Base-by-base conservation (phyloP, 306 rosid species). In the Vachellia collinsii region DNA sequence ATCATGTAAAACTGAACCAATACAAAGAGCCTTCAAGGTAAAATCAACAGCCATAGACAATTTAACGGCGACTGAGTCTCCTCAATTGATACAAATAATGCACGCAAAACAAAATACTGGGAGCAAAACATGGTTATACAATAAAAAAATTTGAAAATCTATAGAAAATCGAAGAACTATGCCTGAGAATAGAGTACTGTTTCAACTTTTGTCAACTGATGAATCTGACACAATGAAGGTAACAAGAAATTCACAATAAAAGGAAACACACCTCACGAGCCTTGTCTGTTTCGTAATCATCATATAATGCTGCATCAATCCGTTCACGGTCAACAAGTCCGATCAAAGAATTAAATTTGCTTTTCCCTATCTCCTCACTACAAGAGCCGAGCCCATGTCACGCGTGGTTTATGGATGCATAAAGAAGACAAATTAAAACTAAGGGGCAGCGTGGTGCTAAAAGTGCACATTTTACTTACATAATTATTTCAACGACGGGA, bases 321-420 rank as follows among this genome's bases (percentile, higher is more conserved):
- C 99, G 97, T 20, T 94, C 94, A 0, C 97, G 95, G 59, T 94
- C 94, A 86, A 94, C 84, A 78, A 94, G 95, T 79, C 97, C 99
- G 81, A 94, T 94, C 99, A 93, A 90, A 78, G 97, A 90, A 83
- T 94, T 94, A 66, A 93, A 94, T 84, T 91, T 91, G 88, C 89
- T 91, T 88, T 83, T 94, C 78, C 88, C 83, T 77, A 94, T 94
- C 89, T 94, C 97, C 87, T 94, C 99, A 42, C 99, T 94, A 82
- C 84, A 86, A 66, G 48, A 77, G 36, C 67, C 80, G 75, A 74
- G 10, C 50, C 67, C 36, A 10, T 56, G 51, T 37, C 12, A 41
- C 7, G 69, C 63, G 25, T 19, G 23, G 56, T 22, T 44, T 36
- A 74, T 59, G 58, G 23, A 81, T 44, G 22, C 83, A 83, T 23